These are phyloP conservation scores for Verticillium nonalfalfae DNA, from an alignment of 2,329 filamentous ascomycete species.

Conservation along the genomic window DNA sequence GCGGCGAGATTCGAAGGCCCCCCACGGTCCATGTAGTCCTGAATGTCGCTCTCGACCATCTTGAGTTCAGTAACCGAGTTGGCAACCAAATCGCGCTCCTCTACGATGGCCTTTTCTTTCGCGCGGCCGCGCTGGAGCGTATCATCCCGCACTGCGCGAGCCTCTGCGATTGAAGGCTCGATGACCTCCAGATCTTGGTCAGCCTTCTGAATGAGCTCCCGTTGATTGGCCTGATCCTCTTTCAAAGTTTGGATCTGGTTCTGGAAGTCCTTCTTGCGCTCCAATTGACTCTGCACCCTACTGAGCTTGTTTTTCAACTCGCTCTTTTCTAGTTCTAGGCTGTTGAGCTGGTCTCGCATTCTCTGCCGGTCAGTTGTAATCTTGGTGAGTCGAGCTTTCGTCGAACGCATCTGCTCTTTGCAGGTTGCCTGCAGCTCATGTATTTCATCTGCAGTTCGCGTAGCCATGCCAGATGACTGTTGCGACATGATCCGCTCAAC, in stretches of 20 bases:
- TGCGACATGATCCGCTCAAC: conserved; percentile 70
- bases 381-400: conserved; percentile 59
- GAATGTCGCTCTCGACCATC: conserved; percentile 70
- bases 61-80: conserved; percentile 73
- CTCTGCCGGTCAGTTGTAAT: conserved; percentile 67
- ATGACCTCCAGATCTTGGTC: conserved; percentile 71
- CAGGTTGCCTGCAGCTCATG: conserved; percentile 66
- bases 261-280: conserved; percentile 69
- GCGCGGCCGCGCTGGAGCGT: conserved; percentile 63
- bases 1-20: conserved; percentile 65
- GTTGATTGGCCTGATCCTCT: conserved; percentile 60
- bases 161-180: conserved; percentile 68
- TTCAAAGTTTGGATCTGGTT: conserved; percentile 69
- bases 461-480: conserved; percentile 61
- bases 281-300: conserved; percentile 65
- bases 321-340: conserved; percentile 70
- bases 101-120: conserved; percentile 66
- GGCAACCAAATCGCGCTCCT: conserved; percentile 64
- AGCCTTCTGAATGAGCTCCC: conserved; percentile 59
- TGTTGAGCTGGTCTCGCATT: conserved; percentile 58
- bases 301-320: conserved; percentile 69
- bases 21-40: conserved; percentile 69
- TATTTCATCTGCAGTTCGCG: conserved; percentile 75
- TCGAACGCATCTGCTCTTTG: conserved; percentile 58
- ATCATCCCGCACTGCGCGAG: conserved; percentile 71